These are phyloP conservation scores for Proliferodiscus dingleyae DNA, from an alignment of 2,329 filamentous ascomycete genomes.

Conservation along the genomic window DNA sequence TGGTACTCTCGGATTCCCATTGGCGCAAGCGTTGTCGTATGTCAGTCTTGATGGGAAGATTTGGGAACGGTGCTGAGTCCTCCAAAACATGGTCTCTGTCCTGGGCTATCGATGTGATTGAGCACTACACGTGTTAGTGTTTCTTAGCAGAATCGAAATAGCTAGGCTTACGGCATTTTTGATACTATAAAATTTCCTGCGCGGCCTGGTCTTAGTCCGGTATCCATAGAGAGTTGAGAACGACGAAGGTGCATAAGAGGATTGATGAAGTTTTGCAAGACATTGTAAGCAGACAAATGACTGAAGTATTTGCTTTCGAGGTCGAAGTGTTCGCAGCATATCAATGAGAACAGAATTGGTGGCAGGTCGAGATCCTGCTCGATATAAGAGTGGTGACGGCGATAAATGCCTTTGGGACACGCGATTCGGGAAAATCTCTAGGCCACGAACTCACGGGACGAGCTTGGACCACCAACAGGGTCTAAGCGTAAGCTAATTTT, in stretches of 20 bases:
- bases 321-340: slow-evolving; percentile 22
- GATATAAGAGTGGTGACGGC: too few species aligned
- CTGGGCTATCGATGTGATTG: slow-evolving; percentile 1
- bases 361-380: not conserved
- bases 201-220: not conserved
- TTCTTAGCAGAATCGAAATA: not conserved
- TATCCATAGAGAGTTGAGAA: not conserved
- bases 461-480: not conserved
- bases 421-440: slow-evolving; percentile 2
- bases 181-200: not conserved
- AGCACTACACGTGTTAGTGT: not conserved
- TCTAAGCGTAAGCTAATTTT: too few species aligned
- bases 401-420: slow-evolving; percentile 8
- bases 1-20: slow-evolving; percentile 40
- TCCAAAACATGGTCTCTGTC: not conserved
- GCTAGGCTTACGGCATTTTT: not conserved
- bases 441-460: not conserved
- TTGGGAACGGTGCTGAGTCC: not conserved
- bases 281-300: slow-evolving; percentile 27
- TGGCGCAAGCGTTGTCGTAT: slow-evolving; percentile 34
- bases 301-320: slow-evolving; percentile 8
- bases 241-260: not conserved
- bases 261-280: slow-evolving; percentile 13
- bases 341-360: not conserved
- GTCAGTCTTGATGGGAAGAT: slow-evolving; percentile 1